Evolutionary conservation across 495 filamentous ascomycete genomes (phyloP), one percentile per base, ranked within the genome.

Genomic region (Neurospora sublineolata): DNA sequence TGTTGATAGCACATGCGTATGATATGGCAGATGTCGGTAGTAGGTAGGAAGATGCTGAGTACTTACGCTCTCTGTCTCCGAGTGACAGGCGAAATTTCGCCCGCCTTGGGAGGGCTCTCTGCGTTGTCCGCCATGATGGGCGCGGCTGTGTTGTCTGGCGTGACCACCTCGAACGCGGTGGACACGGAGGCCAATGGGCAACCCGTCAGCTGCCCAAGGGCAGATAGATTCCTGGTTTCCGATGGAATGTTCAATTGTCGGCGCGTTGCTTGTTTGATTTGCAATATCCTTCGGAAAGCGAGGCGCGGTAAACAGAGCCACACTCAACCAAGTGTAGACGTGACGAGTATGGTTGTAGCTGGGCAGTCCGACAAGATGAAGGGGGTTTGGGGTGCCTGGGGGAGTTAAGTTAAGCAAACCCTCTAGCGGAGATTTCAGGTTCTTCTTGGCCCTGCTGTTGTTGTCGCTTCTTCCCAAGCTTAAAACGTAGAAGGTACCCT

Each of bases 51-150:
- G 69, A 23, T 1, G 20, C 10, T 37, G 41, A 52, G 58, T 58
- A 77, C 79, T 44, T 75, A 80, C 79, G 79, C 69, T 68, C 69
- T 44, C 33, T 44, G 27, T 37, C 69, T 37, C 30, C 69, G 2
- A 7, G 27, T 67, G 1, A 58, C 41, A 70, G 69, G 69, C 4
- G 69, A 18, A 8, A 37, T 18, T n/a, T 70, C 42, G 18, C 42
- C 69, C 10, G 18, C 40, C 6, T 3, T 9, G 52, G 52, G 36
- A 69, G 38, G 67, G 27, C 36, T 40, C 67, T 69, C 33, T 69
- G 33, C 9, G 67, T 37, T 37, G 67, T 44, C 67, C 33, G 33
- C 67, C 67, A 37, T 68, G 67, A 30, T 68, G n/a, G n/a, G n/a
- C n/a, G n/a, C 52, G 52, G 52, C 27, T 64, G 52, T 64, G 52